Conservation (phyloP, 2,329 filamentous ascomycete species). For the Cryoendolithus antarcticus region DNA sequence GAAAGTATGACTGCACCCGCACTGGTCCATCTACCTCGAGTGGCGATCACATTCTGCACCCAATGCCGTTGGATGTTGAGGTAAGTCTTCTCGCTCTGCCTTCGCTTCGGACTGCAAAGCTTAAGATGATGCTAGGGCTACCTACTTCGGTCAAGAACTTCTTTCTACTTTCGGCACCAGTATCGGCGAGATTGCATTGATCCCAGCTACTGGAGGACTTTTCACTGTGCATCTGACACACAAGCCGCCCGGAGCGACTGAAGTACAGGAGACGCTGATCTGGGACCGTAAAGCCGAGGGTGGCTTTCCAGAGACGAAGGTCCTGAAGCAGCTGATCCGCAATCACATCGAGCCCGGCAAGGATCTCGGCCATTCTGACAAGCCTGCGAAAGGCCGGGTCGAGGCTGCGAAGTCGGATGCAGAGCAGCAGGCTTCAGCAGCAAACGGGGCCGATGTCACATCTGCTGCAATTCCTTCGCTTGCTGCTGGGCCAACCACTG, state of each 20-base stretch:
- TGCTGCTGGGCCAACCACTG: too few species aligned
- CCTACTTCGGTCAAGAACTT: constrained; percentile 83
- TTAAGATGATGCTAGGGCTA: constrained; percentile 10
- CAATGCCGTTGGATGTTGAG: constrained; percentile 84
- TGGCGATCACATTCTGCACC: constrained; percentile 86
- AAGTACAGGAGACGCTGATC: constrained; percentile 42
- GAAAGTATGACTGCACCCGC: neutral
- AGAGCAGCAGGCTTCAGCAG: too few species aligned
- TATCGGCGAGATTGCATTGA: constrained; percentile 76
- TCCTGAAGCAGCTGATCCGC: constrained; percentile 71
- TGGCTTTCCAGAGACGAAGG: constrained; percentile 90
- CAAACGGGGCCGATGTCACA: too few species aligned
- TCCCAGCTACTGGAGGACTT: constrained; percentile 71
- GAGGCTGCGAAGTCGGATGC: too few species aligned
- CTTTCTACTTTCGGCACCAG: constrained; percentile 79
- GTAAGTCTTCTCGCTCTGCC: too few species aligned
- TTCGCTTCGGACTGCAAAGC: too few species aligned
- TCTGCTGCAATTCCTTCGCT: too few species aligned
- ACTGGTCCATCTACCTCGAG: constrained; percentile 45
- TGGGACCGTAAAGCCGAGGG: constrained; percentile 84
- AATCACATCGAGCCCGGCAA: constrained; percentile 69
- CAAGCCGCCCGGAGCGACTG: constrained; percentile 4
- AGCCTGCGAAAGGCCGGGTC: constrained; percentile 12
- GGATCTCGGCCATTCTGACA: constrained; percentile 61
- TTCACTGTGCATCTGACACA: constrained; percentile 61